These are phyloP conservation scores for Macrophomina phaseolina DNA, from an alignment of 2,329 filamentous ascomycete species.

Conservation along the genomic window DNA sequence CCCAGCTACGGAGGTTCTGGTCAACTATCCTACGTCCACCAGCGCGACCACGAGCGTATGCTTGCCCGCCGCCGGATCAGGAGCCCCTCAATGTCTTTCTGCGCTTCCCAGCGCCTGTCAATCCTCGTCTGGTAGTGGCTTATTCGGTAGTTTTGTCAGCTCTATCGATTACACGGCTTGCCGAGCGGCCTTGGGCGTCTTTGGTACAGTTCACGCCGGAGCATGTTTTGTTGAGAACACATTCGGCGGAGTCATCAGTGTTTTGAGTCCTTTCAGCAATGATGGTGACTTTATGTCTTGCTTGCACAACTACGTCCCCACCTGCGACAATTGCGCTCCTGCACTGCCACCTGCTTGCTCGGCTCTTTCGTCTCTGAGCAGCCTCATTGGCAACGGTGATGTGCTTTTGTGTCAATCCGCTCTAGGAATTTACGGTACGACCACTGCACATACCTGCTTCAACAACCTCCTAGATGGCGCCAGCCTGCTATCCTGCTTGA, in stretches of 20 bases:
- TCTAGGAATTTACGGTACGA: not conserved
- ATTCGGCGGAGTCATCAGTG: not conserved
- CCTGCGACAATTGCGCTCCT: not conserved
- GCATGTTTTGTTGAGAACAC: not conserved
- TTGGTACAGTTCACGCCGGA: not conserved
- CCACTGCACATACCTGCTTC: not conserved
- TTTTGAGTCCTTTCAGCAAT: not conserved
- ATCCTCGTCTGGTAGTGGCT: not conserved
- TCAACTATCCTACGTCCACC: not conserved
- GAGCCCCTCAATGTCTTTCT: not conserved
- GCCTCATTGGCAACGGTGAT: not conserved
- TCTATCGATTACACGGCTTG: not conserved
- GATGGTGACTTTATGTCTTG: not conserved
- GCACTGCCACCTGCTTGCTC: not conserved
- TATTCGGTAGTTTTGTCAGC: not conserved
- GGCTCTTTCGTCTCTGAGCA: not conserved
- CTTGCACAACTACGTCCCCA: not conserved
- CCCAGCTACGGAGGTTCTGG: not conserved
- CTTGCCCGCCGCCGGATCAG: not conserved
- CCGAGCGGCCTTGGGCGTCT: not conserved
- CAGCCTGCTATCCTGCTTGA: not conserved
- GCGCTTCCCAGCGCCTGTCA: not conserved
- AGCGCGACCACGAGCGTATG: not conserved
- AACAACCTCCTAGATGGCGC: not conserved
- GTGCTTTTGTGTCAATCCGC: not conserved